phyloP scores from a whole-genome alignment of 768 basidiomycete species.

The Pholiota conissans region DNA sequence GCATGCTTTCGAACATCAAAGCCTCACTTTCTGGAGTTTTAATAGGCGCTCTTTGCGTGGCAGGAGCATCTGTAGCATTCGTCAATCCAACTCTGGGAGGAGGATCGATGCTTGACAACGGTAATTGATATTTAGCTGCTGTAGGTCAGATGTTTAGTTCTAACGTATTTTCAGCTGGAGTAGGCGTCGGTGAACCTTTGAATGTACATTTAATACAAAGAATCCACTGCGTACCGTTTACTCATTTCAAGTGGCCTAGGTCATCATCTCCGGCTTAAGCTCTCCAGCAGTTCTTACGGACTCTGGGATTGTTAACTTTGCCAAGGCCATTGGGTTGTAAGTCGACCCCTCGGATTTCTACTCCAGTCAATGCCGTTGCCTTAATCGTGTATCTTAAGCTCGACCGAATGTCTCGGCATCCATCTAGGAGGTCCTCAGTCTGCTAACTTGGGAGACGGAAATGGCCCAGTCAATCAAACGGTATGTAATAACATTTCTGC shows the following conservation, averaged over 20 bases:
- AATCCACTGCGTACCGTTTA: constrained; percentile 65
- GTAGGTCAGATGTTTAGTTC: neutral
- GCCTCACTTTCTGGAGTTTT: constrained; percentile 3
- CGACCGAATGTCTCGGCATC: constrained; percentile 73
- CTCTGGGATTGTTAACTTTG: constrained; percentile 57
- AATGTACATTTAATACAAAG: constrained; percentile 10
- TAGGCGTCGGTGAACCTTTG: constrained; percentile 55
- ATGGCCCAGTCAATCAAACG: constrained; percentile 54
- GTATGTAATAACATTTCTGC: constrained; percentile 34
- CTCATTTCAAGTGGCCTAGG: constrained; percentile 31
- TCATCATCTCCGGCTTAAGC: constrained; percentile 68
- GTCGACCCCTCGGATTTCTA: constrained; percentile 29
- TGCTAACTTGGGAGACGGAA: constrained; percentile 80
- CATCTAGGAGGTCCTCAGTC: constrained; percentile 64
- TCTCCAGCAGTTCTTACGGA: constrained; percentile 57
- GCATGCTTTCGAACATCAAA: constrained; percentile 12
- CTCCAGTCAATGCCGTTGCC: neutral
- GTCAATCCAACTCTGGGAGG: constrained; percentile 48
- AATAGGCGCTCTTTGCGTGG: neutral
- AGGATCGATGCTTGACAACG: constrained; percentile 69
- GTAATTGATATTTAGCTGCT: constrained; percentile 13
- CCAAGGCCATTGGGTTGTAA: constrained; percentile 63
- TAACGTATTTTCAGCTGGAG: constrained; percentile 25
- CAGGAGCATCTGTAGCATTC: constrained; percentile 26
- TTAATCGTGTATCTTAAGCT: constrained; percentile 23